Percentiles rank a stretch among this genome's conserved stretches.
phyloP scores from a whole-genome alignment of 768 basidiomycete species.

The Amanita polypyramis region DNA sequence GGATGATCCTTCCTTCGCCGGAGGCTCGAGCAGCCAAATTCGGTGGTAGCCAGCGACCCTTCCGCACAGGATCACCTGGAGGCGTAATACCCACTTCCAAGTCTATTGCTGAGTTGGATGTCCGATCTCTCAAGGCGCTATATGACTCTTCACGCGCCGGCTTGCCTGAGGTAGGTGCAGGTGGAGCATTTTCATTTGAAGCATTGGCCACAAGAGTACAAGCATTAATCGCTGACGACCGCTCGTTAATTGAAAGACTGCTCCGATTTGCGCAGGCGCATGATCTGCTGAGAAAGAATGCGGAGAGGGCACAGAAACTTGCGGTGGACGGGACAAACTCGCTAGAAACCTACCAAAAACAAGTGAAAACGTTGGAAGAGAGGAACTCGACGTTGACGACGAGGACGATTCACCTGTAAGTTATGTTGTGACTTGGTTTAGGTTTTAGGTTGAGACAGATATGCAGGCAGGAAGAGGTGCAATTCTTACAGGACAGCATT shows the following conservation, averaged over 20 bases:
- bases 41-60: slow-evolving; percentile 28
- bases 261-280: slow-evolving; percentile 83
- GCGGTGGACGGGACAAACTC: slow-evolving; percentile 73
- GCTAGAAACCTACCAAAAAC: slow-evolving; percentile 85
- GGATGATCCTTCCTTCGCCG: slow-evolving; percentile 75
- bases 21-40: slow-evolving; percentile 70
- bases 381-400: slow-evolving; percentile 44
- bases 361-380: slow-evolving; percentile 73
- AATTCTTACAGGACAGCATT: slow-evolving; percentile 46
- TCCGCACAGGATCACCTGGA: slow-evolving; percentile 35
- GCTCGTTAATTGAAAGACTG: slow-evolving; percentile 72
- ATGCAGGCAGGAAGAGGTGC: slow-evolving; percentile 56
- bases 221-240: slow-evolving; percentile 75
- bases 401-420: slow-evolving; percentile 50
- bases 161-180: slow-evolving; percentile 14
- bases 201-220: slow-evolving; percentile 71
- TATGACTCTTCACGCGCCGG: slow-evolving; percentile 36
- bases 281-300: slow-evolving; percentile 85
- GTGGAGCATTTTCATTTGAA: slow-evolving; percentile 56
- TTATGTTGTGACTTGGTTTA: slow-evolving; percentile 5
- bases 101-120: slow-evolving; percentile 77
- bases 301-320: slow-evolving; percentile 84
- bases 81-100: slow-evolving; percentile 16
- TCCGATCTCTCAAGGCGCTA: slow-evolving; percentile 74
- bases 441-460: not conserved